phyloP scores from a whole-genome alignment of 1,284 basidiomycete species.

The Thecaphora thlaspeos region DNA sequence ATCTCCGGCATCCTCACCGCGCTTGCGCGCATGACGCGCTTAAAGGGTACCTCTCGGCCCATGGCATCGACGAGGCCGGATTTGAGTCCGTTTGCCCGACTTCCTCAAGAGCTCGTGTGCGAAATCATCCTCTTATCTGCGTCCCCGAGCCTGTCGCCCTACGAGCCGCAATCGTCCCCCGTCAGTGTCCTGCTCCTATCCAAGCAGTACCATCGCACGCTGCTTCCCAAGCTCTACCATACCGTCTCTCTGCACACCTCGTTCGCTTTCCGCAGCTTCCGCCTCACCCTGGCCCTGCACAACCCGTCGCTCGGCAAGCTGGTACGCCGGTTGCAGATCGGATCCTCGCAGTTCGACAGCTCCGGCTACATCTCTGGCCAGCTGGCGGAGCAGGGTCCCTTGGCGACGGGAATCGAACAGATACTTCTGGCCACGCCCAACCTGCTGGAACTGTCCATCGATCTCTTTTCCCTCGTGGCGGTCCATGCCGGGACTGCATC shows the following conservation, averaged over 20 bases:
- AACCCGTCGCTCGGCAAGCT: slow-evolving; percentile 33
- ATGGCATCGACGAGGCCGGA: too few species aligned
- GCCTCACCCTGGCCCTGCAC: slow-evolving; percentile 36
- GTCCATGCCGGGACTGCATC: slow-evolving; percentile 24
- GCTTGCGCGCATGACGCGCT: too few species aligned
- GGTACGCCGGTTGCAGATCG: slow-evolving; percentile 27
- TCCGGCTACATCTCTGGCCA: slow-evolving; percentile 38
- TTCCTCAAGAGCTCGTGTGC: slow-evolving; percentile 30
- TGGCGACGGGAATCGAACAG: slow-evolving; percentile 41
- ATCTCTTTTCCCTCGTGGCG: slow-evolving; percentile 40
- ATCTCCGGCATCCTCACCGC: not conserved
- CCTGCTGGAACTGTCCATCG: slow-evolving; percentile 36
- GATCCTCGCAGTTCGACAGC: slow-evolving; percentile 29
- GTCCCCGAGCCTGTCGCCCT: slow-evolving; percentile 19
- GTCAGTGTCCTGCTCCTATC: slow-evolving; percentile 37
- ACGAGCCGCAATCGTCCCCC: slow-evolving; percentile 22
- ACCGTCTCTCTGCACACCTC: slow-evolving; percentile 30
- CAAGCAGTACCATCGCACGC: slow-evolving; percentile 19
- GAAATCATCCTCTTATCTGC: slow-evolving; percentile 34
- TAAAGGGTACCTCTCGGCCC: too few species aligned
- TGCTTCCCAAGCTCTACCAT: slow-evolving; percentile 34
- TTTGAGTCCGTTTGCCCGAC: slow-evolving; percentile 6
- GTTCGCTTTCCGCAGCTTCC: slow-evolving; percentile 22
- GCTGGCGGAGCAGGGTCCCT: slow-evolving; percentile 25
- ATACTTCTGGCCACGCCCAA: slow-evolving; percentile 35